Percentiles rank a stretch among this genome's conserved stretches.
phyloP scores from a whole-genome alignment of 257 asterid species.

The Mitragyna speciosa region DNA sequence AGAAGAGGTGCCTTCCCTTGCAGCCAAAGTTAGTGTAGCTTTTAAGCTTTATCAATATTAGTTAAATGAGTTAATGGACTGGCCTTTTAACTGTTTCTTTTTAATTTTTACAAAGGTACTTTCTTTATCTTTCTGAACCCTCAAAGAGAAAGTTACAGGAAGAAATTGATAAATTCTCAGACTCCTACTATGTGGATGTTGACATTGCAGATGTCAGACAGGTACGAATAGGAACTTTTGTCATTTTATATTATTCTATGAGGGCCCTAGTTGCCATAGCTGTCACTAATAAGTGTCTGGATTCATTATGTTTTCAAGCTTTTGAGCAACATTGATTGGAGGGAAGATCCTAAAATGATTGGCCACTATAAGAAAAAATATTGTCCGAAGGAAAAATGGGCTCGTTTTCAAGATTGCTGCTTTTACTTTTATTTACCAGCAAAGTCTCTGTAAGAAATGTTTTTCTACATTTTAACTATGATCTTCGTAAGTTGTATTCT shows the following conservation, averaged over 20 bases:
- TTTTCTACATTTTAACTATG: slow-evolving; percentile 1
- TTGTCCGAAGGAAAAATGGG: slow-evolving; percentile 80
- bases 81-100: slow-evolving; percentile 10
- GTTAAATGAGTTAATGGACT: slow-evolving; percentile 1
- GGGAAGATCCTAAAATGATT: slow-evolving; percentile 44
- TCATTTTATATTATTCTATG: neutral
- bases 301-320: slow-evolving; percentile 49
- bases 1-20: slow-evolving; percentile 74
- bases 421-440: slow-evolving; percentile 64
- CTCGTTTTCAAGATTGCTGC: slow-evolving; percentile 72
- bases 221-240: slow-evolving; percentile 36
- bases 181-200: slow-evolving; percentile 70
- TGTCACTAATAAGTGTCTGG: neutral
- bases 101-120: slow-evolving; percentile 50
- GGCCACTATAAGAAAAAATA: slow-evolving; percentile 69
- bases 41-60: neutral
- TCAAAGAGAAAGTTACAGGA: slow-evolving; percentile 74
- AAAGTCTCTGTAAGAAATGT: slow-evolving; percentile 48
- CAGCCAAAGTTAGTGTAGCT: slow-evolving; percentile 67
- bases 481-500: slow-evolving; percentile 19
- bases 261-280: neutral
- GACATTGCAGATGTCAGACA: slow-evolving; percentile 58
- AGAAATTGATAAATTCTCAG: slow-evolving; percentile 80
- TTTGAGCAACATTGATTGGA: slow-evolving; percentile 42
- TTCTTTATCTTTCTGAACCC: slow-evolving; percentile 69